A percentile compares a stretch with the other conserved stretches of the same genome.
These are phyloP conservation scores for Andrographis paniculata DNA, from an alignment of 305 asterid genomes.

Conservation along the genomic window DNA sequence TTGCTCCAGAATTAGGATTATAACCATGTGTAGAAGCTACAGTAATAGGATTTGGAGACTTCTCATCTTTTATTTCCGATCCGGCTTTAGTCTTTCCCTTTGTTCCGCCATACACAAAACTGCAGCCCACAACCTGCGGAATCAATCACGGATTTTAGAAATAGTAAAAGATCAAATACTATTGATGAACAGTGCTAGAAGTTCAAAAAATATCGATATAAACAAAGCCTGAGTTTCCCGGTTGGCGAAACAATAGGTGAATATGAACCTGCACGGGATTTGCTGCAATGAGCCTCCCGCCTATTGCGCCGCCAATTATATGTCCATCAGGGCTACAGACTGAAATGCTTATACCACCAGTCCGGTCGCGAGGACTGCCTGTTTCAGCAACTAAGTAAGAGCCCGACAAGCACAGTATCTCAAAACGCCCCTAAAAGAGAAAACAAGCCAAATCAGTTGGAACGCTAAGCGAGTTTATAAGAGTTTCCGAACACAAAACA, in stretches of 20 bases:
- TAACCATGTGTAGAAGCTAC: neutral
- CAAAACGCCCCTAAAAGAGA: conserved; percentile 69
- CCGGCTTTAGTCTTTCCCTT: conserved; percentile 49
- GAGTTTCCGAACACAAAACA: no score
- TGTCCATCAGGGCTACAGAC: conserved; percentile 87
- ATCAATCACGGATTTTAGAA: neutral
- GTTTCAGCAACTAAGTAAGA: conserved; percentile 80
- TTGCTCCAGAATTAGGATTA: neutral
- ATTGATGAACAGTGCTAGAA: neutral
- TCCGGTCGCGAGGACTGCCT: conserved; percentile 75
- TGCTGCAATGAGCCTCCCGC: conserved; percentile 80
- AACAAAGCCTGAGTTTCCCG: no score
- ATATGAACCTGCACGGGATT: conserved; percentile 66
- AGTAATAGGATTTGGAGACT: conserved; percentile 27
- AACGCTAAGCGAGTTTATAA: neutral
- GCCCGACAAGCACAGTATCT: conserved; percentile 81
- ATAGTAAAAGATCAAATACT: neutral
- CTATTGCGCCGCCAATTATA: conserved; percentile 86
- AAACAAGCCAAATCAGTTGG: conserved; percentile 1
- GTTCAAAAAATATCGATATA: no score
- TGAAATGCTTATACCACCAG: conserved; percentile 90
- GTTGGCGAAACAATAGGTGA: neutral
- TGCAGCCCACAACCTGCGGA: conserved; percentile 75
- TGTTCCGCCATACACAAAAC: conserved; percentile 69
- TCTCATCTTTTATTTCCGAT: conserved; percentile 31